Conservation (phyloP, 2,329 filamentous ascomycete species). For the Venturia asperata region DNA sequence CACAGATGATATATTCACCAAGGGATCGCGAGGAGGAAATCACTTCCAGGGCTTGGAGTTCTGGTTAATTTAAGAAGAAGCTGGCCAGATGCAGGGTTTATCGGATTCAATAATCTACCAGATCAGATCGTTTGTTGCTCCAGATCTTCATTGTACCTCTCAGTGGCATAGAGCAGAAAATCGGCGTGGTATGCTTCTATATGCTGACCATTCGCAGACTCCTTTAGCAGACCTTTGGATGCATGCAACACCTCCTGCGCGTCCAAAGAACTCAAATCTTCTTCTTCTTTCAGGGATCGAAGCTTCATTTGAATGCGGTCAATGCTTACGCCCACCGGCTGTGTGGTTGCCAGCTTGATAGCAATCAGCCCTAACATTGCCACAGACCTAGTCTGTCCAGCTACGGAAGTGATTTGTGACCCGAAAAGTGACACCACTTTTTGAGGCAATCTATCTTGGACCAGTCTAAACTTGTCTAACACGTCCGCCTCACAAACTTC, state of each 20-base stretch:
- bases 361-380: background rate
- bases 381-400: background rate
- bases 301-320: background rate
- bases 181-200: background rate
- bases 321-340: background rate
- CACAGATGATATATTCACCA: background rate
- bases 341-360: background rate
- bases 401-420: background rate
- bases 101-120: no score
- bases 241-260: background rate
- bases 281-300: background rate
- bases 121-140: background rate
- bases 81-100: background rate
- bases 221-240: background rate
- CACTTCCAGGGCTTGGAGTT: background rate
- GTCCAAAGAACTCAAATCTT: background rate
- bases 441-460: background rate
- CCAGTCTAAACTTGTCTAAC: background rate
- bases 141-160: background rate
- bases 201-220: background rate
- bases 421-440: background rate
- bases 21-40: background rate
- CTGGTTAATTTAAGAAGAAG: background rate
- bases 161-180: background rate
- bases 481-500: background rate